These are phyloP conservation scores for Trichoderma endophyticum DNA, from an alignment of 2,329 filamentous ascomycete genomes.

Conservation along the genomic window DNA sequence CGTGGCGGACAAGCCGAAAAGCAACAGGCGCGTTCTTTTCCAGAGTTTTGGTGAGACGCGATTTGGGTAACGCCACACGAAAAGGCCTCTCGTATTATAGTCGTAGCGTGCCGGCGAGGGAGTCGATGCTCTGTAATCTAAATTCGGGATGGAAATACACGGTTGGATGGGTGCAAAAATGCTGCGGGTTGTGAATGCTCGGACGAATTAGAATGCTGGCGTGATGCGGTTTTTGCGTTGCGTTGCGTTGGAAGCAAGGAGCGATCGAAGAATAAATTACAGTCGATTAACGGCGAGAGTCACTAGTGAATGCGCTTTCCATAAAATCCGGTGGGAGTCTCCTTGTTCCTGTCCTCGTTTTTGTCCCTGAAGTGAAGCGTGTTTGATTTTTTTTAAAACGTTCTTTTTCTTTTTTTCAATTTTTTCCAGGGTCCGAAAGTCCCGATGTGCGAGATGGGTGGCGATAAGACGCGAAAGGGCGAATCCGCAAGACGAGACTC, in stretches of 20 bases:
- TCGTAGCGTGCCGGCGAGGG: neutral
- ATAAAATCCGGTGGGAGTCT: constrained; percentile 21
- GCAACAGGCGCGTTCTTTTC: neutral
- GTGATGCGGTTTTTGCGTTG: neutral
- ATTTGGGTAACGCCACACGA: neutral
- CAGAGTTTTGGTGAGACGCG: neutral
- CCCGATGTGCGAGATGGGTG: constrained; percentile 2
- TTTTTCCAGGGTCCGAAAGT: constrained; percentile 1
- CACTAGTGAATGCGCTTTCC: constrained; percentile 31
- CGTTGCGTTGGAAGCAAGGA: constrained; percentile 24
- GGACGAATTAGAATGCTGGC: constrained; percentile 17
- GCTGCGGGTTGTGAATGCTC: constrained; percentile 11
- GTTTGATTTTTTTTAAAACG: constrained; percentile 16
- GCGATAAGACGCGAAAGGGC: neutral
- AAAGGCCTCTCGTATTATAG: neutral
- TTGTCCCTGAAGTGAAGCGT: constrained; percentile 10
- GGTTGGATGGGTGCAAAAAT: neutral
- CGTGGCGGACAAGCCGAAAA: neutral
- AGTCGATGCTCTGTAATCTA: neutral
- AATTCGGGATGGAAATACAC: neutral
- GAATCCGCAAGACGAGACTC: constrained; percentile 12
- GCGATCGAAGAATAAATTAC: constrained; percentile 30
- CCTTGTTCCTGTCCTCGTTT: constrained; percentile 7
- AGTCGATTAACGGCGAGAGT: constrained; percentile 34
- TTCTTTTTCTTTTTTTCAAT: neutral